Evolutionary conservation across 768 basidiomycete genomes (phyloP), one percentile per base, ranked within the genome.

Genomic region (Kwoniella shandongensis): DNA sequence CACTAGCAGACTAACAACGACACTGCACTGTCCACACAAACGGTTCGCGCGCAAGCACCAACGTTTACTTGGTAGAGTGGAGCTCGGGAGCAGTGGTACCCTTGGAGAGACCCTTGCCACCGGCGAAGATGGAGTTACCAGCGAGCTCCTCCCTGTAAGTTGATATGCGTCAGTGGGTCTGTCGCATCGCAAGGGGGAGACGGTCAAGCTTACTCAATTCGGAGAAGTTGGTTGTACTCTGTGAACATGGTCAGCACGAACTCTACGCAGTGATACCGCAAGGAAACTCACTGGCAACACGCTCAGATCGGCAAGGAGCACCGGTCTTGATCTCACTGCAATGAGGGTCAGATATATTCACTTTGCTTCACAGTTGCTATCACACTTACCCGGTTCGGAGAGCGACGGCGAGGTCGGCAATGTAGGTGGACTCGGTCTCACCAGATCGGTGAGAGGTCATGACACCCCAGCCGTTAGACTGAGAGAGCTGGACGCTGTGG

Each of bases 381-480:
- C 7, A n/a, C 12, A 62, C 67, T 57, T 36, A 69, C 57, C 73
- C 75, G 42, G 76, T 77, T 56, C 59, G 64, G 66, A 97, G 89
- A 45, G 89, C 96, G 67, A 98, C 92, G 62, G 86, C 85, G 65
- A 97, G 86, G 79, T 97, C 92, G 62, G 93, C 91, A 72, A 98
- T 97, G 79, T 91, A 82, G 52, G 91, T 93, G 81, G 91, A 92
- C 80, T 96, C 93, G 32, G 94, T 98, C 83, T 97, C 94, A 73
- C 94, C 94, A 66, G 88, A 91, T 67, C 96, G 92, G 84, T 98
- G 96, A 51, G 93, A 97, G 78, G 94, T 87, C 96, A 99, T 99
- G 80, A 97, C 89, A 77, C 92, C 93, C 96, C 96, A 99, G 52
- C 88, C 88, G 73, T 91, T 90, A 36, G 89, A 90, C 78, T 96